A percentile compares a stretch with the other conserved stretches of the same genome.
phyloP scores from a whole-genome alignment of 495 filamentous ascomycete species.

The Darksidea phi region DNA sequence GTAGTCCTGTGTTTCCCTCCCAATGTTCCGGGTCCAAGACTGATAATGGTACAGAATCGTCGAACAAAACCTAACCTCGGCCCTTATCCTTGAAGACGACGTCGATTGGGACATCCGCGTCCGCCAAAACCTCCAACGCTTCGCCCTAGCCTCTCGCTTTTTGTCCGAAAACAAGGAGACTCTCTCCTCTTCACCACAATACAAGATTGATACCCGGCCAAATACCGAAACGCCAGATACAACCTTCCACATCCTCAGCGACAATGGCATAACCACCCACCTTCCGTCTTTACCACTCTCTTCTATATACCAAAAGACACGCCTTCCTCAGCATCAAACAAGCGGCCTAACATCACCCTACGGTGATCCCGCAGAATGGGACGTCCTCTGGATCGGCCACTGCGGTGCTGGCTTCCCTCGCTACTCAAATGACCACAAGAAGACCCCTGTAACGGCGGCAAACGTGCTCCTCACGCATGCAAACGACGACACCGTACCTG shows the following conservation, averaged over 20 bases:
- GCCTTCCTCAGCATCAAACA: background rate
- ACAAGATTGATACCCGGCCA: conserved; percentile 6
- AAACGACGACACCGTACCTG: conserved; percentile 29
- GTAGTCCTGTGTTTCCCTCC: background rate
- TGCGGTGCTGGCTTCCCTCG: conserved; percentile 37
- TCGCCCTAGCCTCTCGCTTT: conserved; percentile 29
- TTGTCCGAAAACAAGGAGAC: conserved; percentile 31
- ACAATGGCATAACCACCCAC: conserved; percentile 29
- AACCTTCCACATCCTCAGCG: conserved; percentile 25
- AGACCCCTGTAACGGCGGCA: conserved; percentile 7
- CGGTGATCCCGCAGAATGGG: conserved; percentile 42
- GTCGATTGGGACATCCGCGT: conserved; percentile 34
- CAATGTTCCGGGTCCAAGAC: background rate
- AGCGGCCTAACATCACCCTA: conserved; percentile 24
- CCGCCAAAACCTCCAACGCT: conserved; percentile 26
- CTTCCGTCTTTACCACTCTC: conserved; percentile 24
- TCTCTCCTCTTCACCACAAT: conserved; percentile 18
- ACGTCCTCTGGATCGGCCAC: conserved; percentile 34
- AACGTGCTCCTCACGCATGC: conserved; percentile 20
- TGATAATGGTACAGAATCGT: conserved; percentile 15
- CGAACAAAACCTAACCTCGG: conserved; percentile 29
- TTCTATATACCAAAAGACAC: conserved; percentile 19
- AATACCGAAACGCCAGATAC: conserved; percentile 30
- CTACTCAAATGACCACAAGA: conserved; percentile 3
- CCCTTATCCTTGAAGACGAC: conserved; percentile 35